phyloP scores from a whole-genome alignment of 176 grass and related monocot species.

The Canna indica region DNA sequence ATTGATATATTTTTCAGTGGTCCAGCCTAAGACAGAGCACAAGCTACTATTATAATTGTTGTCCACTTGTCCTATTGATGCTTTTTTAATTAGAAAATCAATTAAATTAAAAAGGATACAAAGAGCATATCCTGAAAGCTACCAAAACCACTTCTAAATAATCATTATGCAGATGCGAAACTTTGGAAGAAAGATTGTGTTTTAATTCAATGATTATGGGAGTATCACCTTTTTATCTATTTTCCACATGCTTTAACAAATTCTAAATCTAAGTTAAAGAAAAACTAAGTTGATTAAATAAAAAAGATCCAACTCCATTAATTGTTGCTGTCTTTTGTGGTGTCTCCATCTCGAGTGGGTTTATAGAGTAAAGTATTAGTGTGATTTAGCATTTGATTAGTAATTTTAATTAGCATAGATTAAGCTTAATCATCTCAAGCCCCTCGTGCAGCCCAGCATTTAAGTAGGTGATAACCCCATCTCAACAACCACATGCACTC shows the following conservation, averaged over 20 bases:
- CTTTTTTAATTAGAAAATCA: neutral
- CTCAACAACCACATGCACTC: neutral
- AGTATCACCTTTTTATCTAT: neutral
- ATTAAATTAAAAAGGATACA: neutral
- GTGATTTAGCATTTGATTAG: no score
- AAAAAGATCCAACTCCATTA: neutral
- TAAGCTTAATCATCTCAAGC: no score
- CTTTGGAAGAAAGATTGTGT: neutral
- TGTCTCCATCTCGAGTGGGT: neutral
- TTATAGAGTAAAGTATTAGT: no score
- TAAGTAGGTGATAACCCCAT: neutral
- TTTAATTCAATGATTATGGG: neutral
- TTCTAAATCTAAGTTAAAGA: neutral
- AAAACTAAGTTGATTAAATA: neutral
- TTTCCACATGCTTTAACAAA: no score
- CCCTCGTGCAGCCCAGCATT: neutral
- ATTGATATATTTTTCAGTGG: neutral
- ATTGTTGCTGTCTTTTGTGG: neutral
- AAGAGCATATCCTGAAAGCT: neutral
- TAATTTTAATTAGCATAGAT: no score
- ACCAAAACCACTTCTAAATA: no score
- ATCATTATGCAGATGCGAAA: no score
- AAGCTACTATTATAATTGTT: neutral
- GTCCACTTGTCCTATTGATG: neutral
- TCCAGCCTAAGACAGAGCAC: neutral